Percentiles rank a stretch among this genome's conserved stretches.
These are phyloP conservation scores for Circinella minor DNA, from an alignment of 371 early-diverging fungal species.

Conservation along the genomic window DNA sequence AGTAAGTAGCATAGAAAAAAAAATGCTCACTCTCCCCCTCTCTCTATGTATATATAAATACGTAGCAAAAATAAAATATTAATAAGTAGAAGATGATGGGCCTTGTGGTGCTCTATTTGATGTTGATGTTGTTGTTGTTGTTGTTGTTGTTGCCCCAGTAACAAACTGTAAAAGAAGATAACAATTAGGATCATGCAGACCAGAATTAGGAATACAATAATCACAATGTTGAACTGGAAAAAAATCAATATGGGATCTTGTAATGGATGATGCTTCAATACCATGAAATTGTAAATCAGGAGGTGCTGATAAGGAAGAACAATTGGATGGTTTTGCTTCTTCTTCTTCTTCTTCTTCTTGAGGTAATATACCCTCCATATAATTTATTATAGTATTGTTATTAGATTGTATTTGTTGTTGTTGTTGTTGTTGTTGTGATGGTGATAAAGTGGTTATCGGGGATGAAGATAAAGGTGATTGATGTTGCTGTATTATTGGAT, in stretches of 20 bases:
- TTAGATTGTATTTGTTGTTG: too few relatives aligned
- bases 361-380: too few relatives aligned
- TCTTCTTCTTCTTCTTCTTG: too few relatives aligned
- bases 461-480: background rate
- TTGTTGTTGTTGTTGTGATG: too few relatives aligned
- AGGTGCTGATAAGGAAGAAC: background rate
- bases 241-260: slow-evolving; percentile 1
- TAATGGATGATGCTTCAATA: too few relatives aligned
- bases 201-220: slow-evolving; percentile 30
- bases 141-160: background rate
- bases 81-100: background rate
- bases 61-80: too few relatives aligned
- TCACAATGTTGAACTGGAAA: slow-evolving; percentile 26
- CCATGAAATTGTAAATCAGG: background rate
- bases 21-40: background rate
- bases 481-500: background rate
- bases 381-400: too few relatives aligned
- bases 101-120: background rate
- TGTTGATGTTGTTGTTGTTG: background rate
- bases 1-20: background rate
- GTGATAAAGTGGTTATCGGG: background rate
- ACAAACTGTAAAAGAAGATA: slow-evolving; percentile 10
- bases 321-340: too few relatives aligned
- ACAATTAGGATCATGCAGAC: slow-evolving; percentile 27
- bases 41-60: background rate